Conservation (phyloP, 2,329 filamentous ascomycete species). For the Hysterium pulicare region DNA sequence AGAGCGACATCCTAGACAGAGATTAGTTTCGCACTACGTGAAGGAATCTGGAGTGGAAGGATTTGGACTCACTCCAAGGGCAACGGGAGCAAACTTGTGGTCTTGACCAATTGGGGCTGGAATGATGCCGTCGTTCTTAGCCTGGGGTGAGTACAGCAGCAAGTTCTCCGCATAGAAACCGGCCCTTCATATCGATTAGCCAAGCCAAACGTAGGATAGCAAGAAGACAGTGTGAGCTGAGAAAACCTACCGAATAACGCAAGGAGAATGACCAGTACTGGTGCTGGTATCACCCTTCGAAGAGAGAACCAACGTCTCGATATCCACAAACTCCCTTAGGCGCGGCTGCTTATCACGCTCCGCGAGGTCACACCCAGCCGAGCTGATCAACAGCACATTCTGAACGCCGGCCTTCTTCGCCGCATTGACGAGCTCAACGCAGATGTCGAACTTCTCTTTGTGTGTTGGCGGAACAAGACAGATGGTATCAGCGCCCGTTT, state of each 20-base stretch:
- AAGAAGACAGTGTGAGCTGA: background rate
- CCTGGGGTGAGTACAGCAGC: constrained; percentile 47
- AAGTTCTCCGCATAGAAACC: constrained; percentile 54
- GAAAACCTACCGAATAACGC: constrained; percentile 43
- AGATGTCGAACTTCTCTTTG: constrained; percentile 46
- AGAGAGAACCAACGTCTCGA: constrained; percentile 44
- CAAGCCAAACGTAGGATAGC: constrained; percentile 1
- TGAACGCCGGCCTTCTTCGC: constrained; percentile 44
- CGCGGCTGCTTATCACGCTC: constrained; percentile 48
- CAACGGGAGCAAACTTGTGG: constrained; percentile 51
- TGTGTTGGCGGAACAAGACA: constrained; percentile 50
- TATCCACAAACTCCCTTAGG: constrained; percentile 51
- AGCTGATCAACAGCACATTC: constrained; percentile 49
- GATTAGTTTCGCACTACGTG: background rate
- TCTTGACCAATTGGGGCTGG: constrained; percentile 47
- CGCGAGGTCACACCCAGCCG: constrained; percentile 51
- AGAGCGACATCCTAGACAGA: constrained; percentile 45
- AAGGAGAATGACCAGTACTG: constrained; percentile 42
- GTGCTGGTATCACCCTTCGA: constrained; percentile 44
- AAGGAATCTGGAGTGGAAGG: background rate
- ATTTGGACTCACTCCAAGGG: constrained; percentile 39
- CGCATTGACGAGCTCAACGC: constrained; percentile 44
- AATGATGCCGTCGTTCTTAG: constrained; percentile 43
- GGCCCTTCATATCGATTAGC: constrained; percentile 29
- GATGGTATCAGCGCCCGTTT: constrained; percentile 46